These are phyloP conservation scores for Symbiodinium pilosum DNA, from an alignment of 73 alveolate species.

Conservation along the genomic window DNA sequence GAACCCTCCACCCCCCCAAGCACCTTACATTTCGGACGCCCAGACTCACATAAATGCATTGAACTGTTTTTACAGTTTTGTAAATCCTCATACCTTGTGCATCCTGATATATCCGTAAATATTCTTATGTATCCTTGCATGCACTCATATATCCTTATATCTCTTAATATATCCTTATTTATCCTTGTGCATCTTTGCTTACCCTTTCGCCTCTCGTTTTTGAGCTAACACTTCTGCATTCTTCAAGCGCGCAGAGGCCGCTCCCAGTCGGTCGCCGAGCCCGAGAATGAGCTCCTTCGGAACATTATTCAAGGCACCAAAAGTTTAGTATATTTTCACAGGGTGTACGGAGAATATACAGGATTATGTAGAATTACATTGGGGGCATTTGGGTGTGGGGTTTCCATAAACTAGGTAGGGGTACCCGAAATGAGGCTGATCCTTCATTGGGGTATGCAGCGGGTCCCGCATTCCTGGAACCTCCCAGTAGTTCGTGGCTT, in stretches of 20 bases:
- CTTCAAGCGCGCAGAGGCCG: too few relatives aligned
- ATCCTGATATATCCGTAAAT: too few relatives aligned
- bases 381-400: background rate
- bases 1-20: too few relatives aligned
- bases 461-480: background rate
- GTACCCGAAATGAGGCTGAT: background rate
- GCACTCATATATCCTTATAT: background rate
- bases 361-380: background rate
- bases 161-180: background rate
- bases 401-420: background rate
- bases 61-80: too few relatives aligned
- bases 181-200: background rate
- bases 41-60: too few relatives aligned
- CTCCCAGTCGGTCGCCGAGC: background rate
- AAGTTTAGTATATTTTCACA: background rate
- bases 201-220: background rate
- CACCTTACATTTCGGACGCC: too few relatives aligned
- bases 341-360: background rate
- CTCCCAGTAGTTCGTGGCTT: background rate
- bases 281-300: constrained; percentile 73
- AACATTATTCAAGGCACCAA: constrained; percentile 44
- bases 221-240: too few relatives aligned
- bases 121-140: background rate
- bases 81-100: too few relatives aligned
- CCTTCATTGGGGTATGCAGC: background rate